These are phyloP conservation scores for Colletotrichum aenigma DNA, from an alignment of 2,329 filamentous ascomycete genomes.

Conservation along the genomic window DNA sequence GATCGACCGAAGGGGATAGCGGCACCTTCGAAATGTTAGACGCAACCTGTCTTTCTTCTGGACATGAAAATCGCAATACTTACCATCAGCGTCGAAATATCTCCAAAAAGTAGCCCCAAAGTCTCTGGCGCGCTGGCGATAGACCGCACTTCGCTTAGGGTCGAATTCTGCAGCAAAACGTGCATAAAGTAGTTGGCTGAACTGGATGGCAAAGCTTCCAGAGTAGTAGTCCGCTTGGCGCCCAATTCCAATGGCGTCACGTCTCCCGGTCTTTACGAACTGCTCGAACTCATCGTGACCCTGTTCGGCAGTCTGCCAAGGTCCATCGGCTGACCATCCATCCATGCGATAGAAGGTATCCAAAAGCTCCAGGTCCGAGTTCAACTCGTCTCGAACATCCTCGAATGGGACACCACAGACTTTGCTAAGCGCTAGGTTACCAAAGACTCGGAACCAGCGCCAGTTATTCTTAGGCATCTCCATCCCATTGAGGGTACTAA, in stretches of 20 bases:
- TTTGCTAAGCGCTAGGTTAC: constrained; percentile 48
- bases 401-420: constrained; percentile 40
- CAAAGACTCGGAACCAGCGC: constrained; percentile 58
- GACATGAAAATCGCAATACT: neutral
- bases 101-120: constrained; percentile 48
- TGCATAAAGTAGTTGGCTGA: constrained; percentile 51
- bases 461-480: constrained; percentile 54
- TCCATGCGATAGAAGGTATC: constrained; percentile 48
- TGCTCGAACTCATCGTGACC: constrained; percentile 10
- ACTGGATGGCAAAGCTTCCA: constrained; percentile 58
- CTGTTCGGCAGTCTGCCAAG: constrained; percentile 37
- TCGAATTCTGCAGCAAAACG: constrained; percentile 47
- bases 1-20: constrained; percentile 57
- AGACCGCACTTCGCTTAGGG: constrained; percentile 36
- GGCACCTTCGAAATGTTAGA: constrained; percentile 38
- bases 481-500: constrained; percentile 45
- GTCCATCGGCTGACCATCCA: constrained; percentile 53
- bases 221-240: constrained; percentile 57
- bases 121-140: constrained; percentile 39
- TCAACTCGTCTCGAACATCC: constrained; percentile 38
- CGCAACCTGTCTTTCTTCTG: neutral
- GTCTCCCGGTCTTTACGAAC: constrained; percentile 21
- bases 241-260: constrained; percentile 26
- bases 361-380: constrained; percentile 44
- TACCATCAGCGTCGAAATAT: constrained; percentile 52